Percentiles rank a stretch among this genome's conserved stretches.
Evolutionary conservation across 305 asterid species (phyloP).

Genomic region (Petunia hybrid): DNA sequence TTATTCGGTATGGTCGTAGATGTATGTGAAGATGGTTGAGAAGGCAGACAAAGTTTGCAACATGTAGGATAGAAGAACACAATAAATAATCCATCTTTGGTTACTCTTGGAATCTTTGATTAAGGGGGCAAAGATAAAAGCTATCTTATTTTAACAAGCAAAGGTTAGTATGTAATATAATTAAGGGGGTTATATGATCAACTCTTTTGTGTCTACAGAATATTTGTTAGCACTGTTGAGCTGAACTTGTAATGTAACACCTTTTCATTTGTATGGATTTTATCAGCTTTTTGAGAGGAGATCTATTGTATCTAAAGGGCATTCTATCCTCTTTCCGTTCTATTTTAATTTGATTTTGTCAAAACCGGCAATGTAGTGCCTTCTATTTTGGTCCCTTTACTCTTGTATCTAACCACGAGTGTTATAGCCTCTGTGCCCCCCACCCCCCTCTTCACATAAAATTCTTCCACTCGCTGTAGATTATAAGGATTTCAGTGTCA

Average conservation of each 20-base stretch:
- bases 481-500: background rate
- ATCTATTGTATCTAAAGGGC: background rate
- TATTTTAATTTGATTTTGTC: background rate
- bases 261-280: background rate
- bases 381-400: background rate
- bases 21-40: background rate
- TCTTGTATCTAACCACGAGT: background rate
- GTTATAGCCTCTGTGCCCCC: background rate
- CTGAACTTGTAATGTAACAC: background rate
- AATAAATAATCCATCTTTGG: background rate
- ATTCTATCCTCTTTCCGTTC: background rate
- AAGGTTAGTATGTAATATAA: background rate
- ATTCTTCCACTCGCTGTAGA: background rate
- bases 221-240: background rate
- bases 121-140: background rate
- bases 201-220: background rate
- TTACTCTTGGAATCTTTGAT: background rate
- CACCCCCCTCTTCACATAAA: background rate
- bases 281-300: background rate
- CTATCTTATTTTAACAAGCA: slow-evolving; percentile 1
- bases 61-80: background rate
- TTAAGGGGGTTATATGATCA: background rate
- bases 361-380: background rate
- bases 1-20: background rate
- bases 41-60: background rate